phyloP scores from a whole-genome alignment of 2,329 filamentous ascomycete genomes.

The Lasiodiplodia hormozganensis region DNA sequence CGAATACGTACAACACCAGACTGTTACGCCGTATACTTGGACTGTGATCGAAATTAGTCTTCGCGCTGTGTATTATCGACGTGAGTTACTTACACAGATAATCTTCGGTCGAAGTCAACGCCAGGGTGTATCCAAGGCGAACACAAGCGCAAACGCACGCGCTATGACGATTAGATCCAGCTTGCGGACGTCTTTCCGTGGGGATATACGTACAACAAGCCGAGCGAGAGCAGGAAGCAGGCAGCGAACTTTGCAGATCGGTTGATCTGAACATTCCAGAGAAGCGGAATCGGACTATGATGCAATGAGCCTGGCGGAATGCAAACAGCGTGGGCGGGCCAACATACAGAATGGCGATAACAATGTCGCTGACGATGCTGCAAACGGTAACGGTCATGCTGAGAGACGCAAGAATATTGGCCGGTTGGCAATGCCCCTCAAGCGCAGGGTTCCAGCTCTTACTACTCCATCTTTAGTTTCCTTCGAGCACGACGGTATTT shows the following conservation, averaged over 20 bases:
- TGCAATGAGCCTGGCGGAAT: background rate
- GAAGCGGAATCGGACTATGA: background rate
- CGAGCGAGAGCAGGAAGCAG: background rate
- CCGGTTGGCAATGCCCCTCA: background rate
- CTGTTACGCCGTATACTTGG: background rate
- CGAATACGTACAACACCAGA: background rate
- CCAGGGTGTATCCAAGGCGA: background rate
- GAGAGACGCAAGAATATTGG: background rate
- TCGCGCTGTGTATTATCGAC: too few relatives aligned
- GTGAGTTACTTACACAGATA: background rate
- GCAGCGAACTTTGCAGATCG: background rate
- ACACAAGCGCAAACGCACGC: background rate
- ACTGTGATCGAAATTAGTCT: background rate
- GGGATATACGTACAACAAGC: background rate
- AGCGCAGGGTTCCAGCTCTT: background rate
- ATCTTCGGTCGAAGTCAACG: background rate
- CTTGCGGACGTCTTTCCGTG: background rate
- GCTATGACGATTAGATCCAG: background rate
- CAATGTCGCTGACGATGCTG: background rate
- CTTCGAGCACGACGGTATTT: background rate
- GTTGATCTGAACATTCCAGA: slow-evolving; percentile 3
- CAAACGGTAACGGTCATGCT: background rate
- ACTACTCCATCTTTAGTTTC: background rate
- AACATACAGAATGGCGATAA: background rate
- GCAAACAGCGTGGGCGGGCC: background rate